Evolutionary conservation across 73 alveolate genomes (phyloP).

Genomic region (Tetrahymena thermophila): DNA sequence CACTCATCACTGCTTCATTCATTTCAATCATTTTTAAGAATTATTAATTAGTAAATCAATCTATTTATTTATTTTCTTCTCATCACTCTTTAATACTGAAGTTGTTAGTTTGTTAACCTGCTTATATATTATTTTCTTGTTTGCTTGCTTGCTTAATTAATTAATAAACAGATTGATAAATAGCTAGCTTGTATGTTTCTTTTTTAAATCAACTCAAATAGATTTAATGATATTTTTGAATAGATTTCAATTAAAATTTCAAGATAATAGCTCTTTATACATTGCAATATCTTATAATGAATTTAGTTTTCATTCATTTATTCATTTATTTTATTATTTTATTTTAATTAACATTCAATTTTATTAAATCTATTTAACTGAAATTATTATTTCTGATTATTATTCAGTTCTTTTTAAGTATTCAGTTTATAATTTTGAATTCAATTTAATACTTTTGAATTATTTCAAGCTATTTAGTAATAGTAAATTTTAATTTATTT

Average conservation of each 20-base stretch:
- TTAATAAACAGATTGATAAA: no score
- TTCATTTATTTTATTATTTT: neutral
- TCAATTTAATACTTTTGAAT: neutral
- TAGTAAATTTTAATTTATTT: neutral
- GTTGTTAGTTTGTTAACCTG: neutral
- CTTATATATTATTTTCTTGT: no score
- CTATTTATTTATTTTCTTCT: neutral
- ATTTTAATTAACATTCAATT: no score
- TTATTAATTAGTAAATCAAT: neutral
- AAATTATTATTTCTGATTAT: no score
- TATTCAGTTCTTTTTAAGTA: neutral
- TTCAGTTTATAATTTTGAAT: neutral
- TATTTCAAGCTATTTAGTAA: no score
- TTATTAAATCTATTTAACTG: neutral
- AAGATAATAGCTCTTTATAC: neutral
- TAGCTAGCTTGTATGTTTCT: neutral
- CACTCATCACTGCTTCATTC: neutral
- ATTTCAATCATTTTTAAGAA: neutral
- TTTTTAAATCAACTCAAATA: neutral
- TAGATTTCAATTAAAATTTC: neutral
- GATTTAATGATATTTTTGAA: neutral
- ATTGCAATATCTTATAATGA: neutral
- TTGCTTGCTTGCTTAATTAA: no score
- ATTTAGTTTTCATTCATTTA: neutral
- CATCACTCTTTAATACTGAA: neutral